Evolutionary conservation across 345 rosid genomes (phyloP).

Genomic region (Populus euphratica): DNA sequence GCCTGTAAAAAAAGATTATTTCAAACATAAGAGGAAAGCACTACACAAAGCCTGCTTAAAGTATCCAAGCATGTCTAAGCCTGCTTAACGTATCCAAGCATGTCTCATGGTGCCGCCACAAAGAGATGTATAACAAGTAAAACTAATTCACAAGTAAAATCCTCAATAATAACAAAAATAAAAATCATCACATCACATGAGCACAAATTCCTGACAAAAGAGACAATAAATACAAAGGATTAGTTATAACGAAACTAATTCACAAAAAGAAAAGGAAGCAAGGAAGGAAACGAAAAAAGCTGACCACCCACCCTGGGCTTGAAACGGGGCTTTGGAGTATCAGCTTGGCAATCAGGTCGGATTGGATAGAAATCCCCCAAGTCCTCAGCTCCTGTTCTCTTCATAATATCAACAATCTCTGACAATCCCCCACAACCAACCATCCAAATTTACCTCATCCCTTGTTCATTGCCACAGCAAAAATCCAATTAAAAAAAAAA

Average conservation of each 20-base stretch:
- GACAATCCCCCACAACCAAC: constrained; percentile 34
- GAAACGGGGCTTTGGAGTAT: constrained; percentile 69
- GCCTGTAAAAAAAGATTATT: constrained; percentile 38
- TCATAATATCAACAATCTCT: constrained; percentile 13
- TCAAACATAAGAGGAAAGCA: background rate
- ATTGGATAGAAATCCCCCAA: constrained; percentile 71
- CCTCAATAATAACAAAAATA: no score
- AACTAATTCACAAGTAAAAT: background rate
- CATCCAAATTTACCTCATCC: constrained; percentile 25
- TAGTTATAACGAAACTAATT: background rate
- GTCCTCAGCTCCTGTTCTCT: constrained; percentile 55
- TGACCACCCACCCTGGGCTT: constrained; percentile 51
- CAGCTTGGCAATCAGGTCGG: constrained; percentile 61
- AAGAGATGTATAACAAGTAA: background rate
- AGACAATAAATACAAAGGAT: background rate
- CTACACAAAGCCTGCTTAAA: background rate
- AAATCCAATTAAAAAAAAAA: background rate
- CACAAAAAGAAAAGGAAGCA: background rate
- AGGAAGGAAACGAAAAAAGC: background rate
- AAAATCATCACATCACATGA: background rate
- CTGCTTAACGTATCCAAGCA: background rate
- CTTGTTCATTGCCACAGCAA: background rate
- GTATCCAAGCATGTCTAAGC: background rate
- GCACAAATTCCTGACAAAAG: background rate
- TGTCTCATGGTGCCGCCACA: background rate